phyloP scores from a whole-genome alignment of 306 rosid genomes.

The Medicago truncatula region MtrunA17r5.0-ANR NC_053044.1:52285001-52285500 shows the following conservation, averaged over 20 bases:
- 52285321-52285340: too few species aligned
- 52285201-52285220: conserved; percentile 91
- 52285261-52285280: conserved; percentile 16
- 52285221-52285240: conserved; percentile 99
- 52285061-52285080: neutral
- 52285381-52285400: too few species aligned
- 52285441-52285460: conserved; percentile 22
- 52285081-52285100: neutral
- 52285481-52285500: neutral
- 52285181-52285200: conserved; percentile 73
- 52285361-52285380: neutral
- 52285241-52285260: conserved; percentile 99
- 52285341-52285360: too few species aligned
- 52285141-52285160: conserved; percentile 92
- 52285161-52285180: conserved; percentile 90
- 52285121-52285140: conserved; percentile 65
- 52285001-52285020: neutral
- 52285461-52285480: neutral
- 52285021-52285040: too few species aligned
- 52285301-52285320: too few species aligned
- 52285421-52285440: neutral
- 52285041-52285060: conserved; percentile 1
- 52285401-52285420: too few species aligned
- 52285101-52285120: conserved; percentile 1
- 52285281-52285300: too few species aligned